A percentile compares a stretch with the other conserved stretches of the same genome.
Conservation (phyloP, 345 rosid genomes). For the Melaleuca quinquenervia region DNA sequence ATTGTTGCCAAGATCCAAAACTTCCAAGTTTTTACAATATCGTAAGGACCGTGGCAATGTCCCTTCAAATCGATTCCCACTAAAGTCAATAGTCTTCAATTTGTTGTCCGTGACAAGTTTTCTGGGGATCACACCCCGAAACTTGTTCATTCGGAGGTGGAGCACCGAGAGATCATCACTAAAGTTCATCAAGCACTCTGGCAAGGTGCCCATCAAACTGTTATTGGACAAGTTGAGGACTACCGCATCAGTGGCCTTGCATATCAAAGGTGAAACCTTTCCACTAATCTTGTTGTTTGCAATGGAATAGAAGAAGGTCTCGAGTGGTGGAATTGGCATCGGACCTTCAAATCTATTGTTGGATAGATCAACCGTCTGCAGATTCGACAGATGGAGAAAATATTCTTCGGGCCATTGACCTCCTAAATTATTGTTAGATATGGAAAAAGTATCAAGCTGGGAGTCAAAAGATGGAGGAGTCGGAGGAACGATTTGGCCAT, state of each 20-base stretch:
- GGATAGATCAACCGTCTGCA: not conserved
- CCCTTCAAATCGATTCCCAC: not conserved
- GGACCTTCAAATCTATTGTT: not conserved
- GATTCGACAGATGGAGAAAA: not conserved
- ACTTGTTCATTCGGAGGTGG: not conserved
- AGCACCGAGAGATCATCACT: not conserved
- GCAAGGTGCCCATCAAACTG: not conserved
- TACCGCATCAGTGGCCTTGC: not conserved
- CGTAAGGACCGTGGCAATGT: not conserved
- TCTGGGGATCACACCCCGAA: not conserved
- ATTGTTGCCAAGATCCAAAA: not conserved
- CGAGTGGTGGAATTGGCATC: not conserved
- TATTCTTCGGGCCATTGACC: not conserved
- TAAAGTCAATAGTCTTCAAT: not conserved
- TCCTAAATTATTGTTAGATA: not conserved
- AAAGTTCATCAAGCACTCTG: not conserved
- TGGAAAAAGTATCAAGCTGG: not conserved
- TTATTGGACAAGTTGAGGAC: not conserved
- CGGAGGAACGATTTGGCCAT: not conserved
- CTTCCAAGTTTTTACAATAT: not conserved
- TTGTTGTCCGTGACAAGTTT: not conserved
- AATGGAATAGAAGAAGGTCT: not conserved
- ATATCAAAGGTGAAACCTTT: not conserved
- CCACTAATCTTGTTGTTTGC: not conserved
- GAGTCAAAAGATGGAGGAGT: not conserved